These are phyloP conservation scores for Euphrasia arctica DNA, from an alignment of 305 asterid genomes.

Conservation along the genomic window DNA sequence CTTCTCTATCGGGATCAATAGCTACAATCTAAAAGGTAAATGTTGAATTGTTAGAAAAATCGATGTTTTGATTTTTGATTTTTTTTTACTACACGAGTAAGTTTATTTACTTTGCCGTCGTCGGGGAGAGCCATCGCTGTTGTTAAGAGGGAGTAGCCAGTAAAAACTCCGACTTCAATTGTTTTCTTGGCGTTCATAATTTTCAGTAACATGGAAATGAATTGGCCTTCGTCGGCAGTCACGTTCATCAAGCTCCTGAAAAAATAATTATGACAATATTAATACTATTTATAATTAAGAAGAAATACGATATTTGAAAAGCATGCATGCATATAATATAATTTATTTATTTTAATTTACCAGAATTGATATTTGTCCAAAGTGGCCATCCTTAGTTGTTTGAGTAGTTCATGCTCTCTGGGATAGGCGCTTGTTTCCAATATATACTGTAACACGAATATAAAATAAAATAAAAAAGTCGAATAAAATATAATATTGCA, in stretches of 20 bases:
- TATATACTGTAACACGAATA: slow-evolving; percentile 21
- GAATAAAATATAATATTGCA: background rate
- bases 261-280: too few species aligned
- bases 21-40: slow-evolving; percentile 29
- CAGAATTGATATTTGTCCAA: slow-evolving; percentile 34
- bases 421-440: slow-evolving; percentile 46
- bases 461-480: background rate
- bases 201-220: slow-evolving; percentile 35
- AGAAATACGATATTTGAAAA: background rate
- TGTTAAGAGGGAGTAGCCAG: slow-evolving; percentile 36
- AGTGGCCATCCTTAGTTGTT: slow-evolving; percentile 35
- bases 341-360: slow-evolving; percentile 6
- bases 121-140: slow-evolving; percentile 41
- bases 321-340: background rate
- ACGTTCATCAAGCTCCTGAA: slow-evolving; percentile 40
- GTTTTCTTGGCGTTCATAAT: slow-evolving; percentile 43
- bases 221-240: slow-evolving; percentile 41
- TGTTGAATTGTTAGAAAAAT: background rate
- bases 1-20: slow-evolving; percentile 48
- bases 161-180: slow-evolving; percentile 41
- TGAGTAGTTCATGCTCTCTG: slow-evolving; percentile 44
- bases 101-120: slow-evolving; percentile 32
- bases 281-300: background rate
- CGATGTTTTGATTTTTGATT: background rate
- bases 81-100: background rate